phyloP scores from a whole-genome alignment of 306 rosid genomes.

The Gynostemma pentaphyllum region DNA sequence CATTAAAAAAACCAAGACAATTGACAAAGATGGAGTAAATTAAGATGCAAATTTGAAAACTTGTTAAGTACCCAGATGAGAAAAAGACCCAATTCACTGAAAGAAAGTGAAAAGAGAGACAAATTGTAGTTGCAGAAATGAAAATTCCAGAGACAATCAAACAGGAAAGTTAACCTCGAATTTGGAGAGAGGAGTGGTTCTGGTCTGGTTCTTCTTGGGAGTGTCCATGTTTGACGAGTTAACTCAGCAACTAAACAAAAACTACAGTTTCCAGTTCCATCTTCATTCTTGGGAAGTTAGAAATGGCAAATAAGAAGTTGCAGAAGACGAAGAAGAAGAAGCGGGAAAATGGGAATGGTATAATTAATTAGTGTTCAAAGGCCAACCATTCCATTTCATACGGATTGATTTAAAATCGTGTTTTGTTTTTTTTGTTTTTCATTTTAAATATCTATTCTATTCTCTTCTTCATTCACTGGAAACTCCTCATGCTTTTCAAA shows the following conservation, averaged over 20 bases:
- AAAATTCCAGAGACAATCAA: no score
- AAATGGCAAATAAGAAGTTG: background rate
- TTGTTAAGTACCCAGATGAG: no score
- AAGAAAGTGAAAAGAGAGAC: background rate
- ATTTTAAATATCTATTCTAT: no score
- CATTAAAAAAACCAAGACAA: background rate
- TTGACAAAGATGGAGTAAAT: no score
- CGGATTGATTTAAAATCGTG: no score
- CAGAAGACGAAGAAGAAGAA: slow-evolving; percentile 19
- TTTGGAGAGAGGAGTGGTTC: slow-evolving; percentile 34
- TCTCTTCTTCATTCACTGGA: background rate
- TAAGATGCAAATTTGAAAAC: no score
- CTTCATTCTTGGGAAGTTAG: background rate
- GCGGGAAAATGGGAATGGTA: slow-evolving; percentile 42
- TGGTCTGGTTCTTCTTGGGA: slow-evolving; percentile 61
- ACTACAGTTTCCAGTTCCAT: background rate
- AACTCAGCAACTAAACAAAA: background rate
- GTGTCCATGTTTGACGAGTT: slow-evolving; percentile 39
- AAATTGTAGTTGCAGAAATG: background rate
- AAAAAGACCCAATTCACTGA: background rate
- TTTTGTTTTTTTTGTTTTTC: no score
- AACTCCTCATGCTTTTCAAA: background rate
- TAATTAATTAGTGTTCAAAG: slow-evolving; percentile 14
- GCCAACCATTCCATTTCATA: slow-evolving; percentile 9
- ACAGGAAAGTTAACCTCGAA: slow-evolving; percentile 40